Conservation (phyloP, 345 rosid species). For the Ricinus communis region DNA sequence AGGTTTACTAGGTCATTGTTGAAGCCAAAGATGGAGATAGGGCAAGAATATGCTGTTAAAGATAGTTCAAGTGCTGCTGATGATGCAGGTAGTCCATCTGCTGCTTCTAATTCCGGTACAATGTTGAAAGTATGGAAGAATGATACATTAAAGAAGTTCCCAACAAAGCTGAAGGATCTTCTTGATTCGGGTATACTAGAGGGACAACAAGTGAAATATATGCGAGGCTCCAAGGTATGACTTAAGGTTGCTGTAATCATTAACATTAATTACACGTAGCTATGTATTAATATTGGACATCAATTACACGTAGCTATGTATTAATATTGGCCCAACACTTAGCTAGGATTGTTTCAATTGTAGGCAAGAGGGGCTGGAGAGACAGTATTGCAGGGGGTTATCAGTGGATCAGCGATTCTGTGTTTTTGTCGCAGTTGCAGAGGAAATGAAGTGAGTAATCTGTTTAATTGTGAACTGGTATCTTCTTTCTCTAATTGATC, state of each 20-base stretch:
- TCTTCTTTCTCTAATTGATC: not conserved
- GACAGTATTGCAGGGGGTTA: constrained; percentile 57
- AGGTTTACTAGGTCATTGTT: constrained; percentile 36
- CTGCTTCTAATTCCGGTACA: not conserved
- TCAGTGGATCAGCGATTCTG: constrained; percentile 59
- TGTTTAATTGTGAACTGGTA: constrained; percentile 1
- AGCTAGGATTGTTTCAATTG: constrained; percentile 6
- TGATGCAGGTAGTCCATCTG: constrained; percentile 6
- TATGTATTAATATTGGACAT: not conserved
- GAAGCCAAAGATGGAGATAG: constrained; percentile 22
- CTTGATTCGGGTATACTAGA: constrained; percentile 76
- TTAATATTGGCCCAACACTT: not conserved
- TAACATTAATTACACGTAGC: not conserved
- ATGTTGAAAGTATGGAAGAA: constrained; percentile 21
- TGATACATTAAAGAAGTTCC: constrained; percentile 43
- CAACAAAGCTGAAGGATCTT: constrained; percentile 61
- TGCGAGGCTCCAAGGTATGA: constrained; percentile 63
- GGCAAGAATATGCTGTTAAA: not conserved
- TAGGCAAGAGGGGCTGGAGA: constrained; percentile 49
- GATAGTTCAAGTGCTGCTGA: not conserved
- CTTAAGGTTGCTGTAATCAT: not conserved
- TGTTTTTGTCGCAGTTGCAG: constrained; percentile 74
- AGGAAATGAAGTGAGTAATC: constrained; percentile 54
- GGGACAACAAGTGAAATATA: constrained; percentile 63
- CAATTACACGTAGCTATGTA: too few species aligned